Base-by-base conservation (phyloP, 2,329 filamentous ascomycete genomes). In the Fusarium veterinarium region DNA sequence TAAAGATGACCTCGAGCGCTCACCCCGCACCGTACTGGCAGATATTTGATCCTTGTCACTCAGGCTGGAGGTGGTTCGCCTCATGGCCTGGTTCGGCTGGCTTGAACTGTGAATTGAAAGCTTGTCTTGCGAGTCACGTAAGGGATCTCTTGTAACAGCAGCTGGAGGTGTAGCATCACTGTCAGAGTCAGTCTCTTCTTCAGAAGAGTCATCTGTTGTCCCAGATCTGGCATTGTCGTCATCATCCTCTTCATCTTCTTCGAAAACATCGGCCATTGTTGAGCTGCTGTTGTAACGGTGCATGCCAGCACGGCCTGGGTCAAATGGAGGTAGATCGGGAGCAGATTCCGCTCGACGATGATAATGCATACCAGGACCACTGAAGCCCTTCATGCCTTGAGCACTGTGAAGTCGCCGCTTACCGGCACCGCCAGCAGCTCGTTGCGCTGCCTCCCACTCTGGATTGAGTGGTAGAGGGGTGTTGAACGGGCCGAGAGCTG, bases 401-500 rank as follows among this genome's bases (percentile, higher is more conserved):
- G 92, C 92, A 78, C 93, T 95, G 80, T 96, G 93, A 79, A 96
- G 87, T 65, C 92, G 89, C 72, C 92, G 88, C 76, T 92, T 90
- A 41, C 79, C 77, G 2, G 85, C 83, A n/a, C 85, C 83, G 11
- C 85, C 86, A 11, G 88, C 87, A 3, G 86, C 86, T 65, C 85
- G 85, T 73, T 92, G 90, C 12, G 90, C 91, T 5, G 90, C 89
- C 69, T 92, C 90, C 87, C 91, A 92, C 67, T 91, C 90, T 5
- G 88, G 84, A 65, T 91, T 91, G 16, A 86, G 86, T 37, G 85
- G 85, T 4, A 91, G 84, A 31, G 93, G 93, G 0, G 95, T 97
- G 77, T 97, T 96, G 81, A 97, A 97, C 0, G 95, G 95, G 4
- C 95, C 95, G 3, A 98, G 87, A 31, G 95, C 96, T 23, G 95